Conservation (phyloP, 108 stramenopile genomes). For the Nitzschia sp. region DNA sequence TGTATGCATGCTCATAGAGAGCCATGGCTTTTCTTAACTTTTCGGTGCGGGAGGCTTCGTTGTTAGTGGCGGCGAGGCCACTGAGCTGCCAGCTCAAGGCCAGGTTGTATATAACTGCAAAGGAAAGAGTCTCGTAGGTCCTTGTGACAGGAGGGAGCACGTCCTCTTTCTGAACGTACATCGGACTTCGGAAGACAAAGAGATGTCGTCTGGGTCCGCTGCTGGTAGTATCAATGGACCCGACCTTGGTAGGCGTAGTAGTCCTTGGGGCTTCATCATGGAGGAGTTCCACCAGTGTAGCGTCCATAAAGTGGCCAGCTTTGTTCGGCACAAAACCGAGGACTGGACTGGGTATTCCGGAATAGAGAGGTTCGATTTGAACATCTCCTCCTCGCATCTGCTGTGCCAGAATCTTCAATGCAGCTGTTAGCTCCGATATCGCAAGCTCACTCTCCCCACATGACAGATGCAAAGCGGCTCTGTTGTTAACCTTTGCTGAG, state of each 20-base stretch:
- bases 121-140: constrained; percentile 3
- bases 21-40: not conserved
- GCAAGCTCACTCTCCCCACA: not conserved
- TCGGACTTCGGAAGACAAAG: not conserved
- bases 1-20: constrained; percentile 1
- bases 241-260: too few relatives aligned
- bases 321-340: not conserved
- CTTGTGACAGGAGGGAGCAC: not conserved
- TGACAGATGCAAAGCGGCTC: not conserved
- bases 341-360: too few relatives aligned
- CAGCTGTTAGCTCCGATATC: not conserved
- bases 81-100: constrained; percentile 3
- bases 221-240: too few relatives aligned
- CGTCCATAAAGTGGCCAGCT: too few relatives aligned
- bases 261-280: too few relatives aligned
- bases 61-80: not conserved
- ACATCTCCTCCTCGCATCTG: too few relatives aligned
- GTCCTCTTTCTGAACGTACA: not conserved
- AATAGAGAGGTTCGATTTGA: too few relatives aligned
- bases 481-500: not conserved
- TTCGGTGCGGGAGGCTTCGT: not conserved
- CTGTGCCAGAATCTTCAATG: not conserved
- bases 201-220: too few relatives aligned
- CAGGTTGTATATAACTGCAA: constrained; percentile 1
- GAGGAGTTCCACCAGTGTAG: too few relatives aligned